Evolutionary conservation across 1,284 basidiomycete genomes (phyloP).

Genomic region (Pyrrhoderma noxium): DNA sequence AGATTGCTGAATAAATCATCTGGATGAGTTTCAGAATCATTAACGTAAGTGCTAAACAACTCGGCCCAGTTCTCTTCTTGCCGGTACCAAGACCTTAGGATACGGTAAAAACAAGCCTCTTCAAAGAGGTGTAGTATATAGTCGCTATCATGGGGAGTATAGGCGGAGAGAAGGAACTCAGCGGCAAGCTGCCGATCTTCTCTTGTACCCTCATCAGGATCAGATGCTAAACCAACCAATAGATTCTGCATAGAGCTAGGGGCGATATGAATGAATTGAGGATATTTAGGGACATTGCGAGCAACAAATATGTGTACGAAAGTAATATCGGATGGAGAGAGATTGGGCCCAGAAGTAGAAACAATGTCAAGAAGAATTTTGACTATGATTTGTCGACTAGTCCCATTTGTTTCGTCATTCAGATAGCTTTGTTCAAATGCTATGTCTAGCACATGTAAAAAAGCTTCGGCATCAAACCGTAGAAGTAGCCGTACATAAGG

Average conservation of each 20-base stretch:
- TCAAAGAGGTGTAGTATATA: conserved; percentile 68
- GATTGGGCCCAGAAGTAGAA: conserved; percentile 35
- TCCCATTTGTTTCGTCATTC: conserved; percentile 62
- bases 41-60: conserved; percentile 66
- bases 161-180: conserved; percentile 91
- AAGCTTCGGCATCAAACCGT: conserved; percentile 88
- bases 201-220: conserved; percentile 65
- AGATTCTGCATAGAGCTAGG: conserved; percentile 68
- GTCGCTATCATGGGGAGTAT: conserved; percentile 76
- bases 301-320: conserved; percentile 95
- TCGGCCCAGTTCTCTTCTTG: conserved; percentile 73
- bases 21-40: conserved; percentile 63
- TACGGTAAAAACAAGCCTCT: conserved; percentile 83
- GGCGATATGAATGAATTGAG: conserved; percentile 75
- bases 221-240: conserved; percentile 70
- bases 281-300: conserved; percentile 94
- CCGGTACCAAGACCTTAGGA: conserved; percentile 75
- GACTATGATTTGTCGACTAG: conserved; percentile 78
- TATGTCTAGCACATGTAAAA: conserved; percentile 89
- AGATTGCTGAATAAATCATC: conserved; percentile 59
- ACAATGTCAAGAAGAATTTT: conserved; percentile 82
- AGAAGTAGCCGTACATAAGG: conserved; percentile 85
- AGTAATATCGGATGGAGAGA: conserved; percentile 60
- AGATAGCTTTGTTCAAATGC: conserved; percentile 93
- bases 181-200: conserved; percentile 94